Evolutionary conservation across 169 alveolate genomes (phyloP).

Genomic region (Eimeria acervulina): DNA sequence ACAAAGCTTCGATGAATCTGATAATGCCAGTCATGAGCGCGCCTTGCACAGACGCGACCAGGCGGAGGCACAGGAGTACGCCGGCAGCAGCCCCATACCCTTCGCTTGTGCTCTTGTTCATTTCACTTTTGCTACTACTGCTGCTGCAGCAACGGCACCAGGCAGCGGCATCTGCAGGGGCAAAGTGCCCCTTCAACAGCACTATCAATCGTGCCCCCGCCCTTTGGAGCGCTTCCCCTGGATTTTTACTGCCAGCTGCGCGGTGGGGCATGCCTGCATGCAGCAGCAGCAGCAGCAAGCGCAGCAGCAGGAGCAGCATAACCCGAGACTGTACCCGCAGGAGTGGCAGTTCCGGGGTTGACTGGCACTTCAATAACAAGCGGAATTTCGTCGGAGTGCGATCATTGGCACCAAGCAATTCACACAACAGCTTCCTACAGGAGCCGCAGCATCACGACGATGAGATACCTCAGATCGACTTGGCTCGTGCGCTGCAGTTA

Average conservation of each 20-base stretch:
- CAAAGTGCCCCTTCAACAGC: background rate
- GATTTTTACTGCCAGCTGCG: slow-evolving; percentile 9
- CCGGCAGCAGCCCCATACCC: background rate
- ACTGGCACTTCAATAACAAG: background rate
- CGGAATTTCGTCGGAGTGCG: background rate
- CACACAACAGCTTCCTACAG: background rate
- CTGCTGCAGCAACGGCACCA: background rate
- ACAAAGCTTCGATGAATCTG: too few relatives aligned
- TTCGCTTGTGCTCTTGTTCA: background rate
- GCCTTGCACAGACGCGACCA: background rate
- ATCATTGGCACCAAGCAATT: background rate
- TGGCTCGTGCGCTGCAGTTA: slow-evolving; percentile 66
- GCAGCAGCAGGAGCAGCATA: background rate
- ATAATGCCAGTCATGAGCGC: background rate
- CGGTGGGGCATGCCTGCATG: slow-evolving; percentile 13
- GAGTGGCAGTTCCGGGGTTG: background rate
- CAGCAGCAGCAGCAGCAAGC: slow-evolving; percentile 5
- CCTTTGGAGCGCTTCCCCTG: background rate
- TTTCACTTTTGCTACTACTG: background rate
- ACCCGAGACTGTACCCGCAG: background rate
- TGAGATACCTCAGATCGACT: slow-evolving; percentile 53
- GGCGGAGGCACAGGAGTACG: too few relatives aligned
- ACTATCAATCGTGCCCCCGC: background rate
- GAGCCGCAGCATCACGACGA: slow-evolving; percentile 22
- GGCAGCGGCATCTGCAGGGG: background rate